Evolutionary conservation across 176 grass and related monocot genomes (phyloP).

Genomic region (Alloteropsis semialata): DNA sequence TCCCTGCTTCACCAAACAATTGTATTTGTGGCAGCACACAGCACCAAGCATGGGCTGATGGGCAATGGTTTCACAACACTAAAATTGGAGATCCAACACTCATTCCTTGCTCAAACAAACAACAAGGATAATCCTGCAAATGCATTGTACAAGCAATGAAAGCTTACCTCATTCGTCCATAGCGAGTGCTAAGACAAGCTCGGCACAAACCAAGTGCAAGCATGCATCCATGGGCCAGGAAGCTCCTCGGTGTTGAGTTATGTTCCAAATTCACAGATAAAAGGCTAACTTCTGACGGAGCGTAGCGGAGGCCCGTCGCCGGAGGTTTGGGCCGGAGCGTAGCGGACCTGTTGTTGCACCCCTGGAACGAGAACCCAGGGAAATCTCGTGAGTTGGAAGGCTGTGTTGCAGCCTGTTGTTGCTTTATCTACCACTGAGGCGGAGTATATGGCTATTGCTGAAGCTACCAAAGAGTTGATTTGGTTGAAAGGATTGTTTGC

Average conservation of each 20-base stretch:
- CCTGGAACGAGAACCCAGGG: no score
- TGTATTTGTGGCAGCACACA: background rate
- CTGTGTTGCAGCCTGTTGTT: no score
- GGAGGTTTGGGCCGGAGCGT: no score
- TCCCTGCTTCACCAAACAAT: background rate
- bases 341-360: no score
- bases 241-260: slow-evolving; percentile 2
- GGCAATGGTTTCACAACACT: background rate
- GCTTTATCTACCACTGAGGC: no score
- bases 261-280: no score
- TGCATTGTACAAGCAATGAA: background rate
- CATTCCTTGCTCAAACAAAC: background rate
- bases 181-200: slow-evolving; percentile 2
- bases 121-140: background rate
- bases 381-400: no score
- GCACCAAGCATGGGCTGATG: background rate
- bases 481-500: no score
- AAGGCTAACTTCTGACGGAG: no score
- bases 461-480: no score
- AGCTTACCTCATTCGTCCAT: background rate
- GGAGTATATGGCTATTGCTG: no score
- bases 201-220: slow-evolving; percentile 19
- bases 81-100: background rate
- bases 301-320: no score
- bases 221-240: background rate